Conservation (phyloP, 1,139 yeast genomes). For the Sugiyamaella paludigena region DNA sequence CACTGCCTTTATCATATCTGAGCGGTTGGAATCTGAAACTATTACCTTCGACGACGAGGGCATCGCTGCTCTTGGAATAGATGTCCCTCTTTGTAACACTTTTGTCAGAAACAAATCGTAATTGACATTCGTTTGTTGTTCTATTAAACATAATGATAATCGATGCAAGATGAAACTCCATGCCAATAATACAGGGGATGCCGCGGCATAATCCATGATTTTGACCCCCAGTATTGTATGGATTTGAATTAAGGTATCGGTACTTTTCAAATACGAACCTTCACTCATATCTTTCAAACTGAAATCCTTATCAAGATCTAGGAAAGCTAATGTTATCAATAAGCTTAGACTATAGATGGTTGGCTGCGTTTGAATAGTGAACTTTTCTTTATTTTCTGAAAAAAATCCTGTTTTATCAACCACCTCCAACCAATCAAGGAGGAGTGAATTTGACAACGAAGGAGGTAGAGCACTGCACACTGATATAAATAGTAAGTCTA, state of each 20-base stretch:
- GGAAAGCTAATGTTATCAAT: constrained; percentile 33
- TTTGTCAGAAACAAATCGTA: constrained; percentile 5
- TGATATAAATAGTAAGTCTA: constrained; percentile 31
- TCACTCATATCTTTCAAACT: constrained; percentile 19
- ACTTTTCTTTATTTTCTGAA: constrained; percentile 27
- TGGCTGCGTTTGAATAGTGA: constrained; percentile 46
- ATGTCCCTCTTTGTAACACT: background rate
- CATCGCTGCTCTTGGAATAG: background rate
- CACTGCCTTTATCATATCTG: constrained; percentile 15
- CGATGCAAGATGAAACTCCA: constrained; percentile 70
- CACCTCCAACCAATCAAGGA: constrained; percentile 57
- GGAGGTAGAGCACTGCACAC: constrained; percentile 34
- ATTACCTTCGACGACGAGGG: constrained; percentile 11
- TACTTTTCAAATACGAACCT: constrained; percentile 46
- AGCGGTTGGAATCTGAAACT: constrained; percentile 12
- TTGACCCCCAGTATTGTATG: constrained; percentile 38
- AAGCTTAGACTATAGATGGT: constrained; percentile 32
- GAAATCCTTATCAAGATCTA: constrained; percentile 36
- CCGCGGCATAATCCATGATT: constrained; percentile 33
- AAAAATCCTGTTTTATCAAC: constrained; percentile 48
- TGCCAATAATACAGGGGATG: constrained; percentile 57
- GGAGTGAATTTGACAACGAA: constrained; percentile 27
- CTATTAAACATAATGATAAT: constrained; percentile 51
- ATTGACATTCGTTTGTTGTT: constrained; percentile 29
- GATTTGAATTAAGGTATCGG: constrained; percentile 43